Percentiles rank a stretch among this genome's conserved stretches.
phyloP scores from a whole-genome alignment of 306 rosid genomes.

The Malus domestica region DNA sequence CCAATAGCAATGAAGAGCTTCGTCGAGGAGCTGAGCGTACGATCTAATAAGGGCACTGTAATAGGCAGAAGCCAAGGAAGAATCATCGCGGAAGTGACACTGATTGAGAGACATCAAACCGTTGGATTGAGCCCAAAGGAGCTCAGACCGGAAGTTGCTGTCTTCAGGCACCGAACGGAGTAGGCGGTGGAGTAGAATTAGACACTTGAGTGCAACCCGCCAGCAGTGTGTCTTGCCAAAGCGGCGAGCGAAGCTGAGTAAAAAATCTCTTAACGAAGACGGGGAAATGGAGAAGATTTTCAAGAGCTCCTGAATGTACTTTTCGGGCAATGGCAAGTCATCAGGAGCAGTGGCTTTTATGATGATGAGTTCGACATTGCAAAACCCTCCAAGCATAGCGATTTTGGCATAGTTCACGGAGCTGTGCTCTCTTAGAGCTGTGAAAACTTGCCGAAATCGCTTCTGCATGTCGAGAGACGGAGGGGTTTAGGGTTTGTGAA shows the following conservation, averaged over 20 bases:
- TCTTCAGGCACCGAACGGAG: slow-evolving; percentile 46
- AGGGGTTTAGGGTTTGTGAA: background rate
- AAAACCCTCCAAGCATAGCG: slow-evolving; percentile 49
- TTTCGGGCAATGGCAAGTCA: slow-evolving; percentile 53
- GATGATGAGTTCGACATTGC: slow-evolving; percentile 44
- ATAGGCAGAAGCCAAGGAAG: slow-evolving; percentile 13
- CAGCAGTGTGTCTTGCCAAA: slow-evolving; percentile 52
- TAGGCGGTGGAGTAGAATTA: slow-evolving; percentile 72
- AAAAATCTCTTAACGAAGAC: slow-evolving; percentile 38
- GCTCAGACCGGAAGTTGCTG: slow-evolving; percentile 31
- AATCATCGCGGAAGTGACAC: slow-evolving; percentile 45
- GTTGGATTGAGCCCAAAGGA: slow-evolving; percentile 42
- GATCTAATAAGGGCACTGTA: slow-evolving; percentile 43
- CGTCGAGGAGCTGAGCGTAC: slow-evolving; percentile 56
- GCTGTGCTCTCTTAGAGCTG: slow-evolving; percentile 45
- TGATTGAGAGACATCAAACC: slow-evolving; percentile 56
- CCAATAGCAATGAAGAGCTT: slow-evolving; percentile 38
- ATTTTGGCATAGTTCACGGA: slow-evolving; percentile 56
- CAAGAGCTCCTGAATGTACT: slow-evolving; percentile 46
- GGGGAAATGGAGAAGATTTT: slow-evolving; percentile 59
- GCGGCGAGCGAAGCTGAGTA: slow-evolving; percentile 59
- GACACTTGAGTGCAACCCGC: slow-evolving; percentile 79
- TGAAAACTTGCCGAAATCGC: slow-evolving; percentile 39
- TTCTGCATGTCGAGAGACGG: slow-evolving; percentile 34
- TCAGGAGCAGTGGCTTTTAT: slow-evolving; percentile 61